Evolutionary conservation across 306 rosid species (phyloP).

Genomic region (Trifolium subterraneum): DNA sequence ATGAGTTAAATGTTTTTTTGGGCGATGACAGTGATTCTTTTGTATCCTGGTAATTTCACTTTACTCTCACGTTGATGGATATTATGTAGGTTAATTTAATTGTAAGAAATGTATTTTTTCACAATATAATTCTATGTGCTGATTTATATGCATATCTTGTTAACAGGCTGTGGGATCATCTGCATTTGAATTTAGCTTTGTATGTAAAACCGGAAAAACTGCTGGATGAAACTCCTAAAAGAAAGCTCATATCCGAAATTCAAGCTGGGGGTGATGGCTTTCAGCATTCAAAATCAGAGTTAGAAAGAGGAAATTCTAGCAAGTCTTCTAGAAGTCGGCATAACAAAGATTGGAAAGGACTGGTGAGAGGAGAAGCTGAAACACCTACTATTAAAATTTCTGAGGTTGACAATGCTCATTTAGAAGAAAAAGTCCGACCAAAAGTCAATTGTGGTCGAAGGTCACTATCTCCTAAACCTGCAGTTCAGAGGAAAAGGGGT

Average conservation of each 20-base stretch:
- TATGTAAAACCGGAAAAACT: slow-evolving; percentile 61
- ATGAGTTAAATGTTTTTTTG: slow-evolving; percentile 82
- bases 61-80: slow-evolving; percentile 16
- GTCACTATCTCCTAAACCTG: slow-evolving; percentile 57
- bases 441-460: slow-evolving; percentile 49
- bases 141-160: slow-evolving; percentile 24
- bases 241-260: slow-evolving; percentile 50
- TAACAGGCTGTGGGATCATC: slow-evolving; percentile 95
- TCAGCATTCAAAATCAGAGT: slow-evolving; percentile 55
- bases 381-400: slow-evolving; percentile 68
- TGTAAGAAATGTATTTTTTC: slow-evolving; percentile 18
- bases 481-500: slow-evolving; percentile 69
- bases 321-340: slow-evolving; percentile 64
- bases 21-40: slow-evolving; percentile 90
- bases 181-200: slow-evolving; percentile 64
- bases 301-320: slow-evolving; percentile 60
- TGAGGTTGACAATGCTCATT: slow-evolving; percentile 49
- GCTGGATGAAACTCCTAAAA: slow-evolving; percentile 56
- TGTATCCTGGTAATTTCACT: slow-evolving; percentile 77
- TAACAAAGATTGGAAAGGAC: slow-evolving; percentile 86
- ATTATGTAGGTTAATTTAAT: slow-evolving; percentile 11
- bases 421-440: slow-evolving; percentile 49
- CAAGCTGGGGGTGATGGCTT: slow-evolving; percentile 48
- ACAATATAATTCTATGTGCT: slow-evolving; percentile 16
- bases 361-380: slow-evolving; percentile 64